Conservation (phyloP, 306 rosid genomes). For the Canavalia gladiata region DNA sequence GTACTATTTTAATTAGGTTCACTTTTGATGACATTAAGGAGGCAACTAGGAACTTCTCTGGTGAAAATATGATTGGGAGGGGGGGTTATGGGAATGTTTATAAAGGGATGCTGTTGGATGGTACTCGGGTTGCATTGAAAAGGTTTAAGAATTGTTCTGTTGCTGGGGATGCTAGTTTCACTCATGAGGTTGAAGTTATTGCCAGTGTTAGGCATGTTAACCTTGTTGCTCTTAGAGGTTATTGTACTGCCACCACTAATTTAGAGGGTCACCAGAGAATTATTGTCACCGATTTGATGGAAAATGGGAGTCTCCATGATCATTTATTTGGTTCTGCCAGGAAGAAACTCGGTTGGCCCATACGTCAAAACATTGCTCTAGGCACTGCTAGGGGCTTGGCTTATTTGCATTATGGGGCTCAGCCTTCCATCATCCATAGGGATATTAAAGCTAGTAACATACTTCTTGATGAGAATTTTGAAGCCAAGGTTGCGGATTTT, state of each 20-base stretch:
- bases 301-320: slow-evolving; percentile 15
- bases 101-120: neutral
- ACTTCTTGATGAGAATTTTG: neutral
- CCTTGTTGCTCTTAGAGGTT: neutral
- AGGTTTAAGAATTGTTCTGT: slow-evolving; percentile 22
- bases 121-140: neutral
- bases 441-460: slow-evolving; percentile 26
- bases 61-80: neutral
- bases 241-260: neutral
- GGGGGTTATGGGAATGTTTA: slow-evolving; percentile 31
- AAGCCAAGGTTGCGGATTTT: slow-evolving; percentile 16
- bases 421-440: slow-evolving; percentile 30
- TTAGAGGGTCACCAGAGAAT: slow-evolving; percentile 27
- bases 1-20: slow-evolving; percentile 16
- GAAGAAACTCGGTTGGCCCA: slow-evolving; percentile 11
- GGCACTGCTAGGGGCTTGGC: slow-evolving; percentile 29
- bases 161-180: slow-evolving; percentile 11
- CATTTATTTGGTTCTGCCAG: slow-evolving; percentile 25
- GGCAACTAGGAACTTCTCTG: neutral
- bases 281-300: slow-evolving; percentile 15
- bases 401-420: slow-evolving; percentile 17
- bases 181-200: slow-evolving; percentile 21
- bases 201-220: slow-evolving; percentile 12
- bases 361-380: slow-evolving; percentile 20
- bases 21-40: slow-evolving; percentile 3